Evolutionary conservation across 176 grass and related monocot species (phyloP).

Genomic region (Zea luxurians): DNA sequence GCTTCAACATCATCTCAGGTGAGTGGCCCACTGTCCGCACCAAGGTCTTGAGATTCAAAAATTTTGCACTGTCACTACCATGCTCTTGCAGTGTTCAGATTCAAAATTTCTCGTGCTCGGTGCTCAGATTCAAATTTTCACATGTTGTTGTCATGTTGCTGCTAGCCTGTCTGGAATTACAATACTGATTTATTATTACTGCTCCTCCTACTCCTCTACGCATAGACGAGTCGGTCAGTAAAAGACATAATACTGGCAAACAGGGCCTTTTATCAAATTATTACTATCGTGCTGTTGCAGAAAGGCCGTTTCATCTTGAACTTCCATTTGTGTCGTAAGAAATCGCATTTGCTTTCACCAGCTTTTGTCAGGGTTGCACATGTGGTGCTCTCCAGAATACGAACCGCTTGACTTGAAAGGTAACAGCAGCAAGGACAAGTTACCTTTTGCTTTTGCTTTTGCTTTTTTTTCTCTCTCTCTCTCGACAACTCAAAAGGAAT

Average conservation of each 20-base stretch:
- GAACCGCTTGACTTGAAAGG: conserved; percentile 30
- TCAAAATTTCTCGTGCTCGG: conserved; percentile 9
- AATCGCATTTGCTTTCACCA: conserved; percentile 46
- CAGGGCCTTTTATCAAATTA: conserved; percentile 11
- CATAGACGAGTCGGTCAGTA: conserved; percentile 5
- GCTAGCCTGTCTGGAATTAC: conserved; percentile 5
- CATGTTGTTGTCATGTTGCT: conserved; percentile 20
- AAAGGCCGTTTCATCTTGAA: conserved; percentile 42
- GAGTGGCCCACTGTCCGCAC: conserved; percentile 28
- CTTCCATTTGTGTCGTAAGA: conserved; percentile 8
- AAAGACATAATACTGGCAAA: not conserved
- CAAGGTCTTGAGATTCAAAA: conserved; percentile 36
- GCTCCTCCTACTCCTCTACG: not conserved
- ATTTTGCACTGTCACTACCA: not conserved
- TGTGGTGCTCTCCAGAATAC: conserved; percentile 45
- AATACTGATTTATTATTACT: conserved; percentile 20
- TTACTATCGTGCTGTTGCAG: conserved; percentile 18
- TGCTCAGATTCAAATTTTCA: conserved; percentile 26
- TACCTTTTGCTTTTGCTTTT: conserved; percentile 46
- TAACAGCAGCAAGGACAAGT: conserved; percentile 37
- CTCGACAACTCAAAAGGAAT: conserved; percentile 24
- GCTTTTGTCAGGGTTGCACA: conserved; percentile 48
- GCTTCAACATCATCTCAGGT: conserved; percentile 98
- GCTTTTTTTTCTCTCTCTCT: not conserved
- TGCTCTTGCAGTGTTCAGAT: conserved; percentile 21